Evolutionary conservation across 129 eudicot species (phyloP).

Genomic region (Rutidosis leptorrhynchoides): DNA sequence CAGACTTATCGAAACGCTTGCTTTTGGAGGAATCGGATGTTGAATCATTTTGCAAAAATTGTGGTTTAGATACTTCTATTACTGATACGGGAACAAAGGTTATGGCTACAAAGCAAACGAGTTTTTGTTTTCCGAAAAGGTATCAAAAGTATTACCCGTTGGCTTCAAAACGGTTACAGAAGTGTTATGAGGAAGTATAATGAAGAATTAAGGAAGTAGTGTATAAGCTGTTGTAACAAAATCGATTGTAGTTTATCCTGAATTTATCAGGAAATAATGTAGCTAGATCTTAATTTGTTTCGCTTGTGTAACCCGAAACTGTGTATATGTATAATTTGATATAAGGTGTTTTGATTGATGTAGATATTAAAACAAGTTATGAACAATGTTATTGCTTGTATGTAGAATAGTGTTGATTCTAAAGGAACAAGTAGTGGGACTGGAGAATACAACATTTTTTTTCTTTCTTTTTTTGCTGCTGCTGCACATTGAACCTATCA

Average conservation of each 20-base stretch:
- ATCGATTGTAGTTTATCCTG: neutral
- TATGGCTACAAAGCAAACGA: constrained; percentile 65
- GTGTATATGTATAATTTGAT: neutral
- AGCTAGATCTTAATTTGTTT: neutral
- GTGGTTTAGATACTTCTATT: constrained; percentile 56
- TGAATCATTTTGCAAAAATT: constrained; percentile 60
- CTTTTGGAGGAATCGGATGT: constrained; percentile 64
- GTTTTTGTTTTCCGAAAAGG: constrained; percentile 44
- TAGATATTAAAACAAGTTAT: neutral
- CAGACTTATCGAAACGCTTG: constrained; percentile 45
- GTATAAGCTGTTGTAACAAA: neutral
- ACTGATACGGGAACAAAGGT: constrained; percentile 50
- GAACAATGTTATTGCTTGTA: neutral
- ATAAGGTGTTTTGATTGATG: neutral
- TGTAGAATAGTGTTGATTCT: neutral
- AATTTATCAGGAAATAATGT: neutral
- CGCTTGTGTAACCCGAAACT: neutral
- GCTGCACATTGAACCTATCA: neutral
- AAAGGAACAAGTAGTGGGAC: neutral
- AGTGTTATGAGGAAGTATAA: constrained; percentile 26
- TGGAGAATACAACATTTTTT: neutral
- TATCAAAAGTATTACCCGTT: constrained; percentile 39
- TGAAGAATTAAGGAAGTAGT: neutral
- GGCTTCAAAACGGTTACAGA: constrained; percentile 45
- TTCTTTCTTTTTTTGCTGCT: neutral